Conservation (phyloP, 768 basidiomycete species). For the Agrocybe chaxingu region DNA sequence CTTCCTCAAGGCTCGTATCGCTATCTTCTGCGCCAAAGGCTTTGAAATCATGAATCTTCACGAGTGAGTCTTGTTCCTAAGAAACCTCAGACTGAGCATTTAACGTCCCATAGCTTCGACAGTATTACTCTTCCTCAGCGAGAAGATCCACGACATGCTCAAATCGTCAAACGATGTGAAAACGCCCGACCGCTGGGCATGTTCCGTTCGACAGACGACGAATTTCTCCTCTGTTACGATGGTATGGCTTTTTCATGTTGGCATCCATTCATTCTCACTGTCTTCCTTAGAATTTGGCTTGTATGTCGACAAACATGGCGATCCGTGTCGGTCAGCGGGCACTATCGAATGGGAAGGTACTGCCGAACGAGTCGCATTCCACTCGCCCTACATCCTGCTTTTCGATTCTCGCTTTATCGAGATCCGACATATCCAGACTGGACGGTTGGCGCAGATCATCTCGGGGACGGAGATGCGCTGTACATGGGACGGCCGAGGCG, state of each 20-base stretch:
- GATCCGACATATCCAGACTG: conserved; percentile 80
- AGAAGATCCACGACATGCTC: conserved; percentile 62
- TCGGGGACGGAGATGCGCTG: conserved; percentile 81
- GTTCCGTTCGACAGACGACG: conserved; percentile 88
- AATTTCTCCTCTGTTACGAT: conserved; percentile 93
- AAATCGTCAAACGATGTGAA: conserved; percentile 83
- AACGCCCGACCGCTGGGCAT: conserved; percentile 87
- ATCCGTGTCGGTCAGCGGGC: conserved; percentile 68
- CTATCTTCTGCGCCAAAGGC: conserved; percentile 88
- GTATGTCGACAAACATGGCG: conserved; percentile 92
- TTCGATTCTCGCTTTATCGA: conserved; percentile 94
- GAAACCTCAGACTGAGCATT: background rate
- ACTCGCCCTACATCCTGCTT: conserved; percentile 85
- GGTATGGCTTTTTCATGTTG: conserved; percentile 48
- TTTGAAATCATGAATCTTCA: conserved; percentile 98
- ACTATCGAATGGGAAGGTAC: conserved; percentile 96
- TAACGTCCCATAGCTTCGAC: conserved; percentile 56
- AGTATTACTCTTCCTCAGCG: conserved; percentile 86
- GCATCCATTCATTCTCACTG: background rate
- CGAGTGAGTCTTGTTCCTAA: conserved; percentile 54
- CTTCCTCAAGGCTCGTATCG: conserved; percentile 92
- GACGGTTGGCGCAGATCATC: conserved; percentile 82
- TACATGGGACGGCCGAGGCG: conserved; percentile 84
- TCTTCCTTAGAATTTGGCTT: conserved; percentile 78
- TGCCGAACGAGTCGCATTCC: conserved; percentile 87